Evolutionary conservation across 305 asterid genomes (phyloP).

Genomic region (Fraxinus angustifolia): DNA sequence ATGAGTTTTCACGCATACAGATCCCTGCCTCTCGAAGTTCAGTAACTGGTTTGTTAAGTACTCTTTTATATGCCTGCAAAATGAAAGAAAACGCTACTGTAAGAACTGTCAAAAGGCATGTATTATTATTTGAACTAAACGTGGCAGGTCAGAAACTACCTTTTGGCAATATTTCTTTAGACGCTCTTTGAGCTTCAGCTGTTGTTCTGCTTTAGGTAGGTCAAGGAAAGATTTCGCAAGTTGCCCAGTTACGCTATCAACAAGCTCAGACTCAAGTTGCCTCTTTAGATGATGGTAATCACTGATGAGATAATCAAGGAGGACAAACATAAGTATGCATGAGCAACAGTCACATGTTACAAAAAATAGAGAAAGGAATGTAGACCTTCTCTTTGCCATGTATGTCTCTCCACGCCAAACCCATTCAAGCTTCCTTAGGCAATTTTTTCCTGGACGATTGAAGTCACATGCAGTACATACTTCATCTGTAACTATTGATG

Average conservation of each 20-base stretch:
- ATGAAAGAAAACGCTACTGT: slow-evolving; percentile 17
- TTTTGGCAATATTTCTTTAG: slow-evolving; percentile 95
- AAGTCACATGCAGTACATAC: slow-evolving; percentile 98
- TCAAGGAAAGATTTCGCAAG: slow-evolving; percentile 72
- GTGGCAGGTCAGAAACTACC: slow-evolving; percentile 40
- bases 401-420: slow-evolving; percentile 99
- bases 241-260: slow-evolving; percentile 57
- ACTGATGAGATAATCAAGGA: slow-evolving; percentile 42
- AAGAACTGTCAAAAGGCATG: slow-evolving; percentile 22
- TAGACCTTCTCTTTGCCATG: slow-evolving; percentile 92
- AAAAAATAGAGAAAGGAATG: slow-evolving; percentile 24
- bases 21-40: slow-evolving; percentile 98
- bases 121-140: slow-evolving; percentile 14
- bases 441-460: slow-evolving; percentile 94
- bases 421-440: slow-evolving; percentile 99
- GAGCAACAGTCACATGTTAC: slow-evolving; percentile 17
- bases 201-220: slow-evolving; percentile 91
- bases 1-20: slow-evolving; percentile 99
- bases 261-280: slow-evolving; percentile 93
- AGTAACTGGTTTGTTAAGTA: slow-evolving; percentile 83
- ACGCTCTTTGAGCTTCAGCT: slow-evolving; percentile 85
- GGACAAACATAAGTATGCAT: slow-evolving; percentile 20
- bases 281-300: slow-evolving; percentile 92
- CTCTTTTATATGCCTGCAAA: slow-evolving; percentile 91
- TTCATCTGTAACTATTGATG: slow-evolving; percentile 94